Evolutionary conservation across 176 grass and related monocot species (phyloP), one percentile per base, ranked within the genome.

Genomic region (Miscanthus lutarioriparius): DNA sequence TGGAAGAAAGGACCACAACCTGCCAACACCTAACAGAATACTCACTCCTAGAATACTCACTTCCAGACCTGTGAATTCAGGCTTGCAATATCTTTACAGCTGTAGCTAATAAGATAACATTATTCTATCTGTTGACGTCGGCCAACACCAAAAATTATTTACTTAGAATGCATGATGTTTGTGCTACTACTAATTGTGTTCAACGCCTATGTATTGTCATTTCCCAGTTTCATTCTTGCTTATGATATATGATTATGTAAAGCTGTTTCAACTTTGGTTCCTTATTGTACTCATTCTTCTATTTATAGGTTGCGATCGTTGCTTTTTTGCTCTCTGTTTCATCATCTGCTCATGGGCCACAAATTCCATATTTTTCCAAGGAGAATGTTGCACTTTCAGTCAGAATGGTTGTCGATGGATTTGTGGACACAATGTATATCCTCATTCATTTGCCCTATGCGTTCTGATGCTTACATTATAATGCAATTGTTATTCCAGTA

Each of bases 401-500:
- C 61, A 91, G 91, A 95, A 93, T 87, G 71, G 88, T 98, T 74
- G 95, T 98, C 58, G 95, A 98, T 75, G 95, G 95, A 74, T 98
- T 98, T 86, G 71, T 98, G 82, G 90, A 97, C 17, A 66, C 83
- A 83, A 85, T 82, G 95, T 97, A 97, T 56, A 75, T 59, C 35
- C 43, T 90, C 70, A 17, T 75, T 83, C 22, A 16, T 53, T 56
- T 79, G 45, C 76, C 2, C 48, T 79, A 67, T 73, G 36, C 53
- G 77, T 79, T 67, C 3, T 76, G n/a, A 38, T 85, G 38, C 13
- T 67, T 83, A 73, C 38, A 54, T 84, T 16, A 23, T 64, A 74
- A 91, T 82, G 36, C 23, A 83, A 79, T 59, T 15, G 15, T 61
- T 39, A 49, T 68, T 81, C 2, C 47, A 17, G 22, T 49, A 15